These are phyloP conservation scores for Rhodotorula glutinis DNA, from an alignment of 1,284 basidiomycete genomes.

Conservation along the genomic window DNA sequence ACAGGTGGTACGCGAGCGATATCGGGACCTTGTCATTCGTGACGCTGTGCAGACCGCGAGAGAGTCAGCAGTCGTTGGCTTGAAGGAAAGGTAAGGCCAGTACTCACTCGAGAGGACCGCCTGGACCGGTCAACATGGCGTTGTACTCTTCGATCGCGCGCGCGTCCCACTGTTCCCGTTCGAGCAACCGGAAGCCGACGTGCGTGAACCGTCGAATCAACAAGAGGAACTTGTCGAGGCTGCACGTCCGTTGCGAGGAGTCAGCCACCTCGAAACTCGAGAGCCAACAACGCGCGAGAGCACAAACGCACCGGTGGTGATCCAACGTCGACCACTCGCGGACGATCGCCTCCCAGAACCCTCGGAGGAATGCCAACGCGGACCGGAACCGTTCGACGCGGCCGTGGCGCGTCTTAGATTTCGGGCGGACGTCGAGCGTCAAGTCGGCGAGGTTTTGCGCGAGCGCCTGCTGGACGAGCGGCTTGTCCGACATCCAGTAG, in stretches of 20 bases:
- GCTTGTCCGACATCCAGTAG: constrained; percentile 99
- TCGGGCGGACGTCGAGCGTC: constrained; percentile 60
- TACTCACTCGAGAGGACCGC: constrained; percentile 74
- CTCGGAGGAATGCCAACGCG: constrained; percentile 72
- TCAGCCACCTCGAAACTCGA: background rate
- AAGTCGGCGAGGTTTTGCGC: constrained; percentile 81
- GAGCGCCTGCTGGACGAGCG: constrained; percentile 87
- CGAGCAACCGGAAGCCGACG: constrained; percentile 75
- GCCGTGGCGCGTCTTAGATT: constrained; percentile 36
- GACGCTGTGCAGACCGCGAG: constrained; percentile 54
- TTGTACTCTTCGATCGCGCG: constrained; percentile 62
- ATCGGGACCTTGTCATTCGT: constrained; percentile 70
- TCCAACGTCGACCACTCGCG: constrained; percentile 92
- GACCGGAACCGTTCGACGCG: constrained; percentile 46
- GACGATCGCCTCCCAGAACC: constrained; percentile 86
- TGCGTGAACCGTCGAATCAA: constrained; percentile 84
- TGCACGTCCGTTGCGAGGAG: constrained; percentile 45
- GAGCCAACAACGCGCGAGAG: background rate
- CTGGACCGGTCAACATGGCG: constrained; percentile 59
- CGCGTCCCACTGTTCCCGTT: constrained; percentile 66
- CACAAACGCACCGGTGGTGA: constrained; percentile 63
- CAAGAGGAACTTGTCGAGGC: constrained; percentile 96
- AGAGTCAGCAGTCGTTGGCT: no score
- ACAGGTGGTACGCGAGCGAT: constrained; percentile 77
- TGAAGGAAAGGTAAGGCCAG: background rate